These are phyloP conservation scores for Castanea sativa DNA, from an alignment of 306 rosid species.

Conservation along the genomic window DNA sequence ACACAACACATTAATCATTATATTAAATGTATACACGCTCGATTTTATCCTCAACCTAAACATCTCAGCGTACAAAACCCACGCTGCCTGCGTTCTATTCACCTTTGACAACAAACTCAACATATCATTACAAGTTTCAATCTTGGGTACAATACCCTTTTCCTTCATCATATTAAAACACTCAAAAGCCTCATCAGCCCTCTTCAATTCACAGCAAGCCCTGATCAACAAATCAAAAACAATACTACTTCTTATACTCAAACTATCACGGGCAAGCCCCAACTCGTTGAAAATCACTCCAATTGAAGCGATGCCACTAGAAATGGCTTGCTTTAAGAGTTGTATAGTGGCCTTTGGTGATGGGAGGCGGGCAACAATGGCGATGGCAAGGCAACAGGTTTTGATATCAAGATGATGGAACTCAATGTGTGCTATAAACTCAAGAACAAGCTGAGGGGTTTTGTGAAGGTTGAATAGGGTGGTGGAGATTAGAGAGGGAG, in stretches of 20 bases:
- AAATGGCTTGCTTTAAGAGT: conserved; percentile 42
- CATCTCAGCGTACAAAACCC: conserved; percentile 90
- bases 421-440: conserved; percentile 41
- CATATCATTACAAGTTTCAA: conserved; percentile 59
- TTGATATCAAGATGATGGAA: conserved; percentile 36
- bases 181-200: conserved; percentile 51
- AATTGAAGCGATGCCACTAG: conserved; percentile 17
- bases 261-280: conserved; percentile 23
- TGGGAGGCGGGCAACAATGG: conserved; percentile 51
- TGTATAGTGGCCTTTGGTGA: conserved; percentile 50
- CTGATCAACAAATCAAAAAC: conserved; percentile 46
- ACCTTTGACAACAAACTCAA: conserved; percentile 54
- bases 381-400: conserved; percentile 50
- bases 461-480: conserved; percentile 44
- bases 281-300: conserved; percentile 39
- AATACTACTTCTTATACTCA: conserved; percentile 30
- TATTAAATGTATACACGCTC: conserved; percentile 58
- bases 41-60: conserved; percentile 69
- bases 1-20: conserved; percentile 82
- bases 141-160: conserved; percentile 42
- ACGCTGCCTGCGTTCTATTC: conserved; percentile 48
- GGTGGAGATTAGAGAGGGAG: conserved; percentile 49
- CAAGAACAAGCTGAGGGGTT: conserved; percentile 44
- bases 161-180: conserved; percentile 65
- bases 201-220: conserved; percentile 59